phyloP scores from a whole-genome alignment of 2,329 filamentous ascomycete genomes.

The Penicillium sp. region DNA sequence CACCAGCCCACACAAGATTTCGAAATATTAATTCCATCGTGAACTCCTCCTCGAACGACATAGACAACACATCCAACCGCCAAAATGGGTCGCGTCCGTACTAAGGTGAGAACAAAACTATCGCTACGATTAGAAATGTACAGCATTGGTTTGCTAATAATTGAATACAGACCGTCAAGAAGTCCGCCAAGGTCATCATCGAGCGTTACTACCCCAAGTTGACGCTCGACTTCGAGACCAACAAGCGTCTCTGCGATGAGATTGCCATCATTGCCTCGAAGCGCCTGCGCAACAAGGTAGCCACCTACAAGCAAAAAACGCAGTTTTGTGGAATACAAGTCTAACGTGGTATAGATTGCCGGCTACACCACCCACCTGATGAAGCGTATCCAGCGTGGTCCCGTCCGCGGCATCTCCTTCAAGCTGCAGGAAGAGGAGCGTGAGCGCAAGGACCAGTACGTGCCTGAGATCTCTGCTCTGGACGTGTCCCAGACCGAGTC shows the following conservation, averaged over 20 bases:
- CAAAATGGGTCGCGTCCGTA: slow-evolving; percentile 50
- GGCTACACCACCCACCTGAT: slow-evolving; percentile 98
- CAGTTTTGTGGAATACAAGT: too few relatives aligned
- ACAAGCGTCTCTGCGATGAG: slow-evolving; percentile 99
- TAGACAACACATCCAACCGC: slow-evolving; percentile 26
- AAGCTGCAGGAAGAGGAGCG: slow-evolving; percentile 99
- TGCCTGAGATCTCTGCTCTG: slow-evolving; percentile 96
- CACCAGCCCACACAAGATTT: slow-evolving; percentile 11
- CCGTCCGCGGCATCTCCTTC: slow-evolving; percentile 99
- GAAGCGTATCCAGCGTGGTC: slow-evolving; percentile 99
- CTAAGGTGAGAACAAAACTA: slow-evolving; percentile 33
- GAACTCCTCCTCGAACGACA: neutral
- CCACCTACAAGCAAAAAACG: too few relatives aligned
- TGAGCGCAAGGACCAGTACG: slow-evolving; percentile 99
- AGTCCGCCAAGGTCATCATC: slow-evolving; percentile 99
- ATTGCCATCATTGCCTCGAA: slow-evolving; percentile 99
- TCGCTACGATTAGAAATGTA: neutral
- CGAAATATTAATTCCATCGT: neutral
- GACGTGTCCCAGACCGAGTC: slow-evolving; percentile 94
- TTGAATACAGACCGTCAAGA: slow-evolving; percentile 62
- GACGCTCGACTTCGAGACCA: slow-evolving; percentile 99
- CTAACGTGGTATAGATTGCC: slow-evolving; percentile 84
- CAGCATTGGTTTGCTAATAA: neutral
- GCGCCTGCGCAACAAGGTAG: slow-evolving; percentile 99
- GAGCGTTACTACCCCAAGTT: slow-evolving; percentile 97